Percentiles rank a stretch among this genome's conserved stretches.
phyloP scores from a whole-genome alignment of 768 basidiomycete species.

The Butyriboletus loyo region DNA sequence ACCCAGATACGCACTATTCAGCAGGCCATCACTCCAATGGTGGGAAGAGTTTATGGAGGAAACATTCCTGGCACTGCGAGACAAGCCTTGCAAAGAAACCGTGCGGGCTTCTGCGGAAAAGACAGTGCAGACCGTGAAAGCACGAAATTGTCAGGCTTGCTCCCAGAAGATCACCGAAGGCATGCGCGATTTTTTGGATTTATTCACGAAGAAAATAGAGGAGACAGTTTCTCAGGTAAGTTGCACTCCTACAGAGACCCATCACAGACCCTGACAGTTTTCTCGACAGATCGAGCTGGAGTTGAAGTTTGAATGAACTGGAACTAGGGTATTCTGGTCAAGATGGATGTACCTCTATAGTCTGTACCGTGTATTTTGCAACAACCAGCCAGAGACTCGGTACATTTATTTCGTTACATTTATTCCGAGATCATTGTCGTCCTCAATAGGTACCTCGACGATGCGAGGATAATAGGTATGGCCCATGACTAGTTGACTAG shows the following conservation, averaged over 20 bases:
- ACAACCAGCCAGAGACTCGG: no score
- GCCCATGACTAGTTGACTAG: no score
- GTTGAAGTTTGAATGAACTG: no score
- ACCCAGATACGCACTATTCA: background rate
- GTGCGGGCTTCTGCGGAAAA: slow-evolving; percentile 1
- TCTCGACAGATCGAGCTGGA: no score
- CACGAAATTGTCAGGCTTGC: background rate
- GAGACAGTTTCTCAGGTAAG: slow-evolving; percentile 8
- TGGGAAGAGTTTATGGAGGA: slow-evolving; percentile 22
- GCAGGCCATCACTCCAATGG: background rate
- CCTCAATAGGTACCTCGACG: no score
- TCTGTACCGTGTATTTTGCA: no score
- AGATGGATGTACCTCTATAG: no score
- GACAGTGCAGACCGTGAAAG: background rate
- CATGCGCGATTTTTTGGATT: slow-evolving; percentile 9
- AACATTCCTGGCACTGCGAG: slow-evolving; percentile 8
- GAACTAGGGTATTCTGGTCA: no score
- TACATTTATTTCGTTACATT: no score
- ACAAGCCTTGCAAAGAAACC: slow-evolving; percentile 15
- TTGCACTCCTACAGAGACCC: background rate
- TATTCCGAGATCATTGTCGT: no score
- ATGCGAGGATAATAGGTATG: no score
- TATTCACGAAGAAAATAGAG: slow-evolving; percentile 14
- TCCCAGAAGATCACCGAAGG: background rate
- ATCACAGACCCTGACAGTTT: no score